These are phyloP conservation scores for Boletus tomentosulus DNA, from an alignment of 768 basidiomycete species.

Conservation along the genomic window DNA sequence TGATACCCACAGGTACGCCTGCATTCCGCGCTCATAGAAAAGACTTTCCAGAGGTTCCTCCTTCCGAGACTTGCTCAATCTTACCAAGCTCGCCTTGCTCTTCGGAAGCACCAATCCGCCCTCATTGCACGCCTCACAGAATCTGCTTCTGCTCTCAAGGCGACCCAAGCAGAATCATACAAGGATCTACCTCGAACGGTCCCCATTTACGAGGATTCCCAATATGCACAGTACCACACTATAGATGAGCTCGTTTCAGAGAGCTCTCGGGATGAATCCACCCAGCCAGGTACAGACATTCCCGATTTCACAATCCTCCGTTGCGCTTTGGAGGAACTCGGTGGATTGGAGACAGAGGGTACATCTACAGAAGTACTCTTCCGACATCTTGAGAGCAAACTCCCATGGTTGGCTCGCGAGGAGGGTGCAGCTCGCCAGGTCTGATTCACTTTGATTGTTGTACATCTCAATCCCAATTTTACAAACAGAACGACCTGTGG, in stretches of 20 bases:
- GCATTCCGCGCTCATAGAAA: slow-evolving; percentile 6
- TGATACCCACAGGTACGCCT: not conserved
- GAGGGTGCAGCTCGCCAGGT: slow-evolving; percentile 57
- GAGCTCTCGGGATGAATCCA: slow-evolving; percentile 7
- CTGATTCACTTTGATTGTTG: slow-evolving; percentile 8
- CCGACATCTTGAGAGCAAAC: slow-evolving; percentile 48
- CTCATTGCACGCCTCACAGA: slow-evolving; percentile 52
- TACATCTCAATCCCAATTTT: not conserved
- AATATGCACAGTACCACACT: slow-evolving; percentile 43
- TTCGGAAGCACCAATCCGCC: slow-evolving; percentile 55
- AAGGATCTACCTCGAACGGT: slow-evolving; percentile 54
- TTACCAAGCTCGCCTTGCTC: slow-evolving; percentile 54
- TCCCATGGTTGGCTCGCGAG: slow-evolving; percentile 54
- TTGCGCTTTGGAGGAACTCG: slow-evolving; percentile 53
- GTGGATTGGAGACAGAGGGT: slow-evolving; percentile 33
- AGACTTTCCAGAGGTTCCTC: slow-evolving; percentile 53
- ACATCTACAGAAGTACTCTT: slow-evolving; percentile 61
- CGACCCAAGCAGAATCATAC: slow-evolving; percentile 51
- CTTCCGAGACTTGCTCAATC: slow-evolving; percentile 62
- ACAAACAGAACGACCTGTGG: slow-evolving; percentile 50
- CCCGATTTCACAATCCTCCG: slow-evolving; percentile 57
- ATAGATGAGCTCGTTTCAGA: slow-evolving; percentile 37
- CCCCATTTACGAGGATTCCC: slow-evolving; percentile 44
- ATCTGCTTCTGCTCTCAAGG: slow-evolving; percentile 53
- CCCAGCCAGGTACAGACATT: slow-evolving; percentile 28